Evolutionary conservation across 1,139 yeast genomes (phyloP), one percentile per base, ranked within the genome.

Genomic region (Lodderomyces metapsilosis): DNA sequence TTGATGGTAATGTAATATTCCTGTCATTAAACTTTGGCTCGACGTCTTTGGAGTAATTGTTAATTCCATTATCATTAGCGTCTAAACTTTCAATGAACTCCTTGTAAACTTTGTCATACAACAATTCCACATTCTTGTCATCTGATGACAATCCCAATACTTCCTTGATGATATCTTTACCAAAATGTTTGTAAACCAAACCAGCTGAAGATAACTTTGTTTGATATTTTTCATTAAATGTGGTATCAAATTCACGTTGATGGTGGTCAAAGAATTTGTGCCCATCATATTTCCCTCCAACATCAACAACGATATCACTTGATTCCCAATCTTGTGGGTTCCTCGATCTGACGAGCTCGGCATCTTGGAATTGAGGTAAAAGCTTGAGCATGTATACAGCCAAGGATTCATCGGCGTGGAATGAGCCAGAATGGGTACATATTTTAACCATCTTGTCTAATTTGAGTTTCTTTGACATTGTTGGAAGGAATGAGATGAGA

Each of bases 341-440:
- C 68, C 98, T 79, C 4, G 96, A 85, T 60, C 98, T 81, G 17
- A 88, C 77, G 25, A 92, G 71, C 42, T 71, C 74, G 11, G 95
- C 83, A 45, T 80, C 73, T 43, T 76, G 59, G 63, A 64, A 92
- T 58, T 78, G 73, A 3, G 96, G 95, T 40, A 92, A 70, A 22
- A 80, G 69, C 54, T 77, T 80, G 45, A 92, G 71, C 85, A 92
- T 82, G 62, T 76, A 91, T 3, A 91, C 96, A 2, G 98, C 98
- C 46, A 94, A 75, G n/a, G 96, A 84, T 63, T 92, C 98, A 64
- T 92, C 98, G 16, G 98, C 98, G 58, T 92, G 98, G 74, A 92
- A 92, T 0, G 91, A 78, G 7, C 98, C 98, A 36, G 94, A 87
- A 59, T 89, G 97, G 12, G 97, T 91, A 56, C 96, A 91, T 47